Evolutionary conservation across 306 rosid genomes (phyloP).

Genomic region (Glycine soja): DNA sequence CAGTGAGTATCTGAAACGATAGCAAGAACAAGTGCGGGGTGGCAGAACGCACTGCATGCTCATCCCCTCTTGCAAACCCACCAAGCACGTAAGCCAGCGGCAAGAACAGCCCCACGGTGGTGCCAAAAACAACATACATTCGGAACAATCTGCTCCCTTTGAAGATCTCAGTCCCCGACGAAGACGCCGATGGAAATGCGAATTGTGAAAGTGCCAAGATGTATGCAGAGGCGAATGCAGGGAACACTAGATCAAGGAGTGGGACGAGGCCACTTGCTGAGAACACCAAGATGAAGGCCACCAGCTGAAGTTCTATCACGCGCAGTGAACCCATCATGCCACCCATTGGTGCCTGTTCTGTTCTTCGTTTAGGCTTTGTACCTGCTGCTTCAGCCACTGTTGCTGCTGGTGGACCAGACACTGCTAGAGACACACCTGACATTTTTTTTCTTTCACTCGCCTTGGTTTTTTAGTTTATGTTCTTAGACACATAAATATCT

Average conservation of each 20-base stretch:
- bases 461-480: neutral
- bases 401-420: constrained; percentile 45
- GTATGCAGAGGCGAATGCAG: constrained; percentile 69
- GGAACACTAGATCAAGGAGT: constrained; percentile 67
- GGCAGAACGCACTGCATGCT: constrained; percentile 77
- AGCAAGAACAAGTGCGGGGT: constrained; percentile 83
- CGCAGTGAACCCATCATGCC: constrained; percentile 85
- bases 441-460: constrained; percentile 36
- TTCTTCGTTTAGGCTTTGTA: constrained; percentile 5
- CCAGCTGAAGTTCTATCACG: constrained; percentile 81
- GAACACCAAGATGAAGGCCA: constrained; percentile 85
- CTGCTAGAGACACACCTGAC: constrained; percentile 78
- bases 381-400: neutral
- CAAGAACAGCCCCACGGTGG: constrained; percentile 73
- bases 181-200: constrained; percentile 53
- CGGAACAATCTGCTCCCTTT: constrained; percentile 64
- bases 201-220: constrained; percentile 66
- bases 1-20: constrained; percentile 78
- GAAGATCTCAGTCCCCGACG: constrained; percentile 51
- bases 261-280: constrained; percentile 92
- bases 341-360: constrained; percentile 9
- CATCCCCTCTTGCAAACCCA: constrained; percentile 89
- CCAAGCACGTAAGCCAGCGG: constrained; percentile 87
- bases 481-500: neutral
- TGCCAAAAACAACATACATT: constrained; percentile 70